Evolutionary conservation across 192 early-diverging fungal genomes (phyloP).

Genomic region (Chytriomyces sp.): DNA sequence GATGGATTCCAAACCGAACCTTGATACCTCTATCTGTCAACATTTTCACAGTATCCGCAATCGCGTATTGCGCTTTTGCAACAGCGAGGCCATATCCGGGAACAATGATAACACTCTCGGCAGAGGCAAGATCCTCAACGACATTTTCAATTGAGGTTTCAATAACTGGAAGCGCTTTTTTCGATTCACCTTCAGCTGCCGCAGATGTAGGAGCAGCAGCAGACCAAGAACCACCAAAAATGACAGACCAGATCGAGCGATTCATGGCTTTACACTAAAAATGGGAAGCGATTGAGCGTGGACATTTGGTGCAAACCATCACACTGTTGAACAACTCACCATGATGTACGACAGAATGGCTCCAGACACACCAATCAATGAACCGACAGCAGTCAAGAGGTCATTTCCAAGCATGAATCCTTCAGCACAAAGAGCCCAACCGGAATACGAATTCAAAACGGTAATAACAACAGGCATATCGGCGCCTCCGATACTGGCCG

Average conservation of each 20-base stretch:
- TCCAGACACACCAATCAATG: conserved; percentile 46
- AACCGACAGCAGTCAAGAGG: conserved; percentile 42
- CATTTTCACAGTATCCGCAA: conserved; percentile 44
- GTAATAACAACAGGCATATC: conserved; percentile 51
- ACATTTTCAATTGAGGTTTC: conserved; percentile 38
- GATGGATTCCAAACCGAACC: conserved; percentile 47
- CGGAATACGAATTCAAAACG: conserved; percentile 47
- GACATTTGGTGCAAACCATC: neutral
- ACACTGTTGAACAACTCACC: conserved; percentile 3
- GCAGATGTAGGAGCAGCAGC: conserved; percentile 7
- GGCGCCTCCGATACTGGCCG: conserved; percentile 45
- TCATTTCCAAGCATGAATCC: conserved; percentile 48
- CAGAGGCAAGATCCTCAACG: conserved; percentile 30
- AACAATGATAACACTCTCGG: conserved; percentile 46
- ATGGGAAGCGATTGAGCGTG: neutral
- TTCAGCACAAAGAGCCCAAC: conserved; percentile 49
- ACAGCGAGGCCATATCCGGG: conserved; percentile 51
- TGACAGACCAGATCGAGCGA: conserved; percentile 43
- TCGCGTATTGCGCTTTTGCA: conserved; percentile 48
- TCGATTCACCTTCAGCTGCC: neutral
- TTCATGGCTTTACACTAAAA: conserved; percentile 49
- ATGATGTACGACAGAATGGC: conserved; percentile 48
- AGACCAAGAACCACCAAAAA: conserved; percentile 42
- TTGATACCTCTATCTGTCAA: conserved; percentile 37
- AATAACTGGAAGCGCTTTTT: conserved; percentile 6